phyloP scores from a whole-genome alignment of 208 protist species.

The Balamuthia mandrillaris region DNA sequence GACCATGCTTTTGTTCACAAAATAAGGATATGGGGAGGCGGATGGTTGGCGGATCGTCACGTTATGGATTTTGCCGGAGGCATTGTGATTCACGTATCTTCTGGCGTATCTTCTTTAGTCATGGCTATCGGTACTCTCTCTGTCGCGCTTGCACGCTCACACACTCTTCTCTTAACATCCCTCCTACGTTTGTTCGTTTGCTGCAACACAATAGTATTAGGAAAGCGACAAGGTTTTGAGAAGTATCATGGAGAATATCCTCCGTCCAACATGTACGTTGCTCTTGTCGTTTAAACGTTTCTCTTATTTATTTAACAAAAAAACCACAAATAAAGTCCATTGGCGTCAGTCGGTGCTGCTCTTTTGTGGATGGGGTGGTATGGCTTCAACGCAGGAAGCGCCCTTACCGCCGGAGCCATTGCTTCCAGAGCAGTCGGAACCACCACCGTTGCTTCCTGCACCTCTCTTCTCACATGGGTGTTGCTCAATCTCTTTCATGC shows the following conservation, averaged over 20 bases:
- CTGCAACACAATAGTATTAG: neutral
- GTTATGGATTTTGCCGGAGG: slow-evolving; percentile 78
- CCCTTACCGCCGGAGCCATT: slow-evolving; percentile 43
- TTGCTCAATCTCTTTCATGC: slow-evolving; percentile 21
- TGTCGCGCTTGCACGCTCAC: neutral
- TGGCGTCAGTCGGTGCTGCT: slow-evolving; percentile 62
- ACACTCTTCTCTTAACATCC: neutral
- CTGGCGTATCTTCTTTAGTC: slow-evolving; percentile 63
- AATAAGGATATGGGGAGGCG: slow-evolving; percentile 55
- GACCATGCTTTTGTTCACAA: neutral
- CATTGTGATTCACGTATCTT: slow-evolving; percentile 69
- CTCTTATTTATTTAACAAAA: too few relatives aligned
- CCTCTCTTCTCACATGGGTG: slow-evolving; percentile 33
- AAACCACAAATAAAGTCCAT: slow-evolving; percentile 48
- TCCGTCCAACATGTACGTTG: slow-evolving; percentile 47
- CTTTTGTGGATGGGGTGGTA: slow-evolving; percentile 76
- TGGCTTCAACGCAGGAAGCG: slow-evolving; percentile 75
- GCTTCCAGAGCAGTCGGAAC: slow-evolving; percentile 65
- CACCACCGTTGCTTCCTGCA: too few relatives aligned
- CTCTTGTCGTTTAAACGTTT: too few relatives aligned
- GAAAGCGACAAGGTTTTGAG: slow-evolving; percentile 45
- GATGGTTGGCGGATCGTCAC: slow-evolving; percentile 60
- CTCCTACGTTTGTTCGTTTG: neutral
- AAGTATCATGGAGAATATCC: slow-evolving; percentile 61
- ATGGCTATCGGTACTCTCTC: slow-evolving; percentile 48